Evolutionary conservation across 306 rosid genomes (phyloP).

Genomic region (Betula pendula): DNA sequence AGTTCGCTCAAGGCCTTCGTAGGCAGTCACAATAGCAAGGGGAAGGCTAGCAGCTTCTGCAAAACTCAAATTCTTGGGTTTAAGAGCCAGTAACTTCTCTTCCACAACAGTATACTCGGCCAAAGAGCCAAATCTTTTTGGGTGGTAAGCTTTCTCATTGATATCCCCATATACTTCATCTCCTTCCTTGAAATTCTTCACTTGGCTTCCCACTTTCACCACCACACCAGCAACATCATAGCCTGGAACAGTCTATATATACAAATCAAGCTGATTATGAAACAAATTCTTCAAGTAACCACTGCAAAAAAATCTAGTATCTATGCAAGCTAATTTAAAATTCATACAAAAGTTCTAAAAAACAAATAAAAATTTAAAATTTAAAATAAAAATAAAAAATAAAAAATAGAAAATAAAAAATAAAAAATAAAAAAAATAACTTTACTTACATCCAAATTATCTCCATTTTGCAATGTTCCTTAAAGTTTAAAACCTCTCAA

Average conservation of each 20-base stretch:
- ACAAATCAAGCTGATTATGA: too few species aligned
- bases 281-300: too few species aligned
- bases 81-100: slow-evolving; percentile 61
- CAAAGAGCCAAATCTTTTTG: slow-evolving; percentile 51
- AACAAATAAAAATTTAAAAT: too few species aligned
- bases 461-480: too few species aligned
- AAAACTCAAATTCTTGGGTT: slow-evolving; percentile 66
- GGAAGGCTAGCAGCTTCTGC: slow-evolving; percentile 83
- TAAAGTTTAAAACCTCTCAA: too few species aligned
- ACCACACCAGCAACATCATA: slow-evolving; percentile 75
- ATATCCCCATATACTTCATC: slow-evolving; percentile 72
- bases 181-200: slow-evolving; percentile 61
- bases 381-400: too few species aligned
- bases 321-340: too few species aligned
- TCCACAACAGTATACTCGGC: slow-evolving; percentile 68
- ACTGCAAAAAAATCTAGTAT: too few species aligned
- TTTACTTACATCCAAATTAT: too few species aligned
- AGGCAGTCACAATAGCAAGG: slow-evolving; percentile 60
- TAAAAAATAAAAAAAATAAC: too few species aligned
- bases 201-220: slow-evolving; percentile 60
- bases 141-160: slow-evolving; percentile 39
- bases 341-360: background rate
- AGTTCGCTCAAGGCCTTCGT: slow-evolving; percentile 56
- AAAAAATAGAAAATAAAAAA: too few species aligned
- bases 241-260: slow-evolving; percentile 53